A percentile compares a stretch with the other conserved stretches of the same genome.
These are phyloP conservation scores for Skeletonema marinoi DNA, from an alignment of 108 stramenopile genomes.

Conservation along the genomic window DNA sequence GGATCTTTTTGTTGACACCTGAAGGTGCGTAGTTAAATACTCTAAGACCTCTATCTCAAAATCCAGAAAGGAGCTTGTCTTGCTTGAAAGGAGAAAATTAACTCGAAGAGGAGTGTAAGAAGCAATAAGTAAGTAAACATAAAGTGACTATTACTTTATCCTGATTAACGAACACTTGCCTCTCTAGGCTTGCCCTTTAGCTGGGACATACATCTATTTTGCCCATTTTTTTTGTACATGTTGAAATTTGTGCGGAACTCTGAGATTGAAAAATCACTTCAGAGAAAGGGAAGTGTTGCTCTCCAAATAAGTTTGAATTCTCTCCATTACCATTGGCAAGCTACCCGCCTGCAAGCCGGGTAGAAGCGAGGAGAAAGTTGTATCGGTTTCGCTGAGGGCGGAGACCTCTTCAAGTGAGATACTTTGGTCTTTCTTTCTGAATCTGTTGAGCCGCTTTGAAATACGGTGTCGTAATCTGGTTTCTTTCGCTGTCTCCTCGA, in stretches of 20 bases:
- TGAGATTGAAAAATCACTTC: neutral
- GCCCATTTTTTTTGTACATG: neutral
- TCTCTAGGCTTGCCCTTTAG: no score
- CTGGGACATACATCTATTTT: neutral
- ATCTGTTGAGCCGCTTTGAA: neutral
- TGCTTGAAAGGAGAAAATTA: no score
- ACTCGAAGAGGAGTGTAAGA: no score
- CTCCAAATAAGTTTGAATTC: slow-evolving; percentile 30
- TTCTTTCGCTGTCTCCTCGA: neutral
- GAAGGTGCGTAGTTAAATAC: no score
- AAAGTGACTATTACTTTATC: neutral
- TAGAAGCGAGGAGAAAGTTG: slow-evolving; percentile 15
- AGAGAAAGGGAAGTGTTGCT: slow-evolving; percentile 3
- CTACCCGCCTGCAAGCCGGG: slow-evolving; percentile 32
- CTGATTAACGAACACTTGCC: neutral
- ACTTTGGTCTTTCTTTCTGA: neutral
- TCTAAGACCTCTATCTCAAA: no score
- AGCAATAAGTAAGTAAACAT: neutral
- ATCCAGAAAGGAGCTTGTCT: no score
- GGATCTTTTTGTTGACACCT: no score
- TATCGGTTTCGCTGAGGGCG: neutral
- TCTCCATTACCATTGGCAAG: slow-evolving; percentile 35
- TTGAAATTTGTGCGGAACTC: neutral
- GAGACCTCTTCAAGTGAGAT: neutral
- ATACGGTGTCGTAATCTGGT: neutral